Evolutionary conservation across 345 rosid species (phyloP), one percentile per base, ranked within the genome.

Genomic region (Iberis pinnata): DNA sequence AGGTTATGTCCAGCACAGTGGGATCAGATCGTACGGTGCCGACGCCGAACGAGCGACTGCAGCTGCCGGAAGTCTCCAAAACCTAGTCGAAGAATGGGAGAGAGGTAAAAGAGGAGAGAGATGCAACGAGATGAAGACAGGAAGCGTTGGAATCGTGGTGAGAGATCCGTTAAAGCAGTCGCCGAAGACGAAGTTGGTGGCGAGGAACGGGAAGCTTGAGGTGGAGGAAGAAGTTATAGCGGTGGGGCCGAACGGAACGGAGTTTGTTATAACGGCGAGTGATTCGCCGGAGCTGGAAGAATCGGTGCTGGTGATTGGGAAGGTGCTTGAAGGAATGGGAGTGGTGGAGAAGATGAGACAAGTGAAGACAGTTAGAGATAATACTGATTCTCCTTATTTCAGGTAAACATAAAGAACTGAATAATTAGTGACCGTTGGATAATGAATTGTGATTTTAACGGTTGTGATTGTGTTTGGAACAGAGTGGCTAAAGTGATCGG

Each of bases 401-500:
- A 82, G 81, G 98, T 86, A 16, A 65, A 22, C 5, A n/a, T n/a
- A 10, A 53, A 1, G 11, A 6, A 15, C 10, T 38, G 14, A 46
- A 51, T 19, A 22, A n/a, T 8, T 44, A 16, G n/a, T n/a, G n/a
- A 38, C 61, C 66, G 54, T 67, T 52, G 19, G 47, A 53, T 61
- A 17, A 9, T 20, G 26, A 7, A 17, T 12, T 9, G 8, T 46
- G 56, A 18, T 24, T 3, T 33, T 9, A 26, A 16, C 2, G 51
- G 43, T 43, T 25, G 32, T 36, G 53, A 9, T 67, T 51, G 40
- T 63, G 45, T 42, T 45, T 9, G 19, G 43, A 17, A 33, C 75
- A 89, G 96, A 72, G 90, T 81, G 53, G 94, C 97, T 24, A 80
- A 86, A 68, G 76, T 84, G 56, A 71, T 86, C 19, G 94, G 97